A percentile compares a stretch with the other conserved stretches of the same genome.
These are phyloP conservation scores for Dalechampia spathulata DNA, from an alignment of 441 rosid species.

Conservation along the genomic window DNA sequence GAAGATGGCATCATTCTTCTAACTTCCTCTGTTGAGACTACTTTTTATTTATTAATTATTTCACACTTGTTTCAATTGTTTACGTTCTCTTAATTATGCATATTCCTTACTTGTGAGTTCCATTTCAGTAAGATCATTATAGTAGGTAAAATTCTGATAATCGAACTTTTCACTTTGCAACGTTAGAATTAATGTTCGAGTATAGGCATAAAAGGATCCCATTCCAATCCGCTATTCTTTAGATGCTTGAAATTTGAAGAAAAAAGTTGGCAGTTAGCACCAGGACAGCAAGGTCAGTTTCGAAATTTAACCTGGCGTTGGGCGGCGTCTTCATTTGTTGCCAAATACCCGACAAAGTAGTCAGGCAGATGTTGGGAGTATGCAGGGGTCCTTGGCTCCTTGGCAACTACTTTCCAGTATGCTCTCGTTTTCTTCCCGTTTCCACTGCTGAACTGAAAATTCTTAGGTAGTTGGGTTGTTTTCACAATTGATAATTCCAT, in stretches of 20 bases:
- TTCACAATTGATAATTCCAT: conserved; percentile 36
- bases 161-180: too few species aligned
- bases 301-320: conserved; percentile 6
- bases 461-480: conserved; percentile 34
- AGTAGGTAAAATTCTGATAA: too few species aligned
- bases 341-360: conserved; percentile 32
- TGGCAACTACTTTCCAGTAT: conserved; percentile 38
- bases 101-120: too few species aligned
- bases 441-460: conserved; percentile 16
- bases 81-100: too few species aligned
- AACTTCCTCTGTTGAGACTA: too few species aligned
- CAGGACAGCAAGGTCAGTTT: not conserved
- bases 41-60: too few species aligned
- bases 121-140: too few species aligned
- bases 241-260: not conserved
- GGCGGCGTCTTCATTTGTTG: conserved; percentile 16
- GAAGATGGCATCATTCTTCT: too few species aligned
- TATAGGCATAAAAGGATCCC: too few species aligned
- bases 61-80: too few species aligned
- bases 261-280: conserved; percentile 1
- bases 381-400: conserved; percentile 25
- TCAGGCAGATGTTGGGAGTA: conserved; percentile 35
- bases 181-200: too few species aligned
- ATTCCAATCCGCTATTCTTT: too few species aligned
- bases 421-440: conserved; percentile 29